Base-by-base conservation (phyloP, 352 stramenopile genomes). In the Phytopythium delawarense region DNA sequence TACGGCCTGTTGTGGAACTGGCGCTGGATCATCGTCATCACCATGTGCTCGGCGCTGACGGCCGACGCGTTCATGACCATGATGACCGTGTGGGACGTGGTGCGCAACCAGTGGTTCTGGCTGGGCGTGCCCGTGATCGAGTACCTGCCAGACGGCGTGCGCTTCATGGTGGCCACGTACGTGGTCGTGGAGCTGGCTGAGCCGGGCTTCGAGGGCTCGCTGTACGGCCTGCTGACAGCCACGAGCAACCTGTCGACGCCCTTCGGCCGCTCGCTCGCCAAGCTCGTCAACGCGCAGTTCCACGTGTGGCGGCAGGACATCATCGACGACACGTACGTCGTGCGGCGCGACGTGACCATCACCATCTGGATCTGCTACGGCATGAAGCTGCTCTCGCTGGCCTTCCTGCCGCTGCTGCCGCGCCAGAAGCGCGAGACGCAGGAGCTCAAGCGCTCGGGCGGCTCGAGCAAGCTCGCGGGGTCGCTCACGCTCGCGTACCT, bases 71-170 rank as follows among this genome's bases (percentile, higher is more conserved):
- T 81, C 56, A 76, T 83, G 66, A 86, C 74, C 1, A 80, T 88
- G 66, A 53, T 87, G 15, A 79, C 69, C 0, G 67, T 74, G 2
- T 88, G 76, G 79, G 71, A 84, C n/a, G 65, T 85, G 5, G 57
- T 84, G 7, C 76, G 79, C 15, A 83, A 78, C 64, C 76, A 84
- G 54, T 88, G 79, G 79, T 87, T 88, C 63, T 88, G 73, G 76
- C 65, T 84, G 2, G 75, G 77, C 48, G 70, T 86, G 12, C 76
- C 76, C 0, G 61, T 88, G 0, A 73, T 85, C 4, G 76, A 74
- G 30, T 75, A 86, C 23, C 49, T 87, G 2, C 79, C 79, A 7
- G 70, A 76, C 37, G 77, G 77, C 28, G 65, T 87, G 44, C 71
- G 76, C 25, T 87, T 85, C 63, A 88, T 88, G 52, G 75, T 88